Conservation (phyloP, 2,329 filamentous ascomycete species). For the Colletotrichum simmondsii region DNA sequence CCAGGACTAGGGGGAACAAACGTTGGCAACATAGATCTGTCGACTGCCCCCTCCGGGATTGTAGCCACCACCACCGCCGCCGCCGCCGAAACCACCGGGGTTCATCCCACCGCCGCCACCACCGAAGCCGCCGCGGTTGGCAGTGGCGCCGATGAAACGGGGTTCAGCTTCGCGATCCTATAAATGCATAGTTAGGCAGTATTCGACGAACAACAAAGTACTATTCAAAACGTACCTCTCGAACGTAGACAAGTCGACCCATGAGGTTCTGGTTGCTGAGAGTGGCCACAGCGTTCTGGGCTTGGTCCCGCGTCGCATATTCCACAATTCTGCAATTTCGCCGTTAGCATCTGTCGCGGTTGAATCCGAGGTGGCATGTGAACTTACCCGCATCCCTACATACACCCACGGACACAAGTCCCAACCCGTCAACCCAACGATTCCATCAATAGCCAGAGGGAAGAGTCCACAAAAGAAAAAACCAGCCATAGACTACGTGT, state of each 20-base stretch:
- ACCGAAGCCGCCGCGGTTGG: constrained; percentile 70
- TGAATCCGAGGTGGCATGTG: not conserved
- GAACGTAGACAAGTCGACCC: constrained; percentile 98
- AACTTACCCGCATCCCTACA: constrained; percentile 99
- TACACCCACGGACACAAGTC: constrained; percentile 84
- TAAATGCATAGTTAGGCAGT: constrained; percentile 27
- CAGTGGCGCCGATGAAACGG: constrained; percentile 85
- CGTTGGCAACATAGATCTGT: constrained; percentile 98
- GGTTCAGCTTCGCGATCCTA: constrained; percentile 98
- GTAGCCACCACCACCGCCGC: constrained; percentile 62
- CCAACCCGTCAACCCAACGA: constrained; percentile 99
- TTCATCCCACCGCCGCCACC: constrained; percentile 68
- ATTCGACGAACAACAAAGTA: not conserved
- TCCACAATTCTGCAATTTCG: constrained; percentile 87
- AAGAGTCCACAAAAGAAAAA: constrained; percentile 75
- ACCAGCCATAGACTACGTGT: constrained; percentile 89
- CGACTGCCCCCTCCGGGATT: constrained; percentile 71
- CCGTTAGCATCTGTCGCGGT: constrained; percentile 43
- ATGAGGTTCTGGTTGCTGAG: constrained; percentile 99
- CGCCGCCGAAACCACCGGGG: constrained; percentile 50
- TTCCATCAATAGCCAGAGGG: constrained; percentile 78
- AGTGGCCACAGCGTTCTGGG: constrained; percentile 94
- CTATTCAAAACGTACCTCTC: constrained; percentile 75
- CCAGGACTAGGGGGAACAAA: constrained; percentile 69
- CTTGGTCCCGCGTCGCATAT: constrained; percentile 99